A percentile compares a stretch with the other conserved stretches of the same genome.
Conservation (phyloP, 1,284 basidiomycete species). For the Lentinus polychrous region DNA sequence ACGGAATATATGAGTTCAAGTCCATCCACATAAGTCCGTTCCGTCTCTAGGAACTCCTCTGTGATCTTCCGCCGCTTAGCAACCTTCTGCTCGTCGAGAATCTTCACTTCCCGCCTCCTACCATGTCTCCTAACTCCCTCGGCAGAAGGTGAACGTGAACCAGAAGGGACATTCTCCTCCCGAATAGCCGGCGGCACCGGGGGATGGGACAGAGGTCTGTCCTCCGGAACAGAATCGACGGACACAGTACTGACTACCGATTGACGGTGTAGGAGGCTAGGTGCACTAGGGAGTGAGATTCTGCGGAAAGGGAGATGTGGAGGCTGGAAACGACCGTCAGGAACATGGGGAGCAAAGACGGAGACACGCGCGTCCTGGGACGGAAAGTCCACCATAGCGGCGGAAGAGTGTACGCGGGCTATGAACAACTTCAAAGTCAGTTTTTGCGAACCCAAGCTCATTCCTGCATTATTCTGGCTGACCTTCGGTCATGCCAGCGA, state of each 20-base stretch:
- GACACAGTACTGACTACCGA: slow-evolving; percentile 65
- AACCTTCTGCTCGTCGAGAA: slow-evolving; percentile 27
- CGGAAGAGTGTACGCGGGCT: slow-evolving; percentile 11
- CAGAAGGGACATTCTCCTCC: slow-evolving; percentile 14
- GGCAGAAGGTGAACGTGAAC: slow-evolving; percentile 22
- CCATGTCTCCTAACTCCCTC: slow-evolving; percentile 21
- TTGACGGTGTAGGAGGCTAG: slow-evolving; percentile 46
- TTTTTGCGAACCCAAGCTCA: background rate
- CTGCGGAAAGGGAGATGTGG: slow-evolving; percentile 63
- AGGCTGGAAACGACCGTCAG: slow-evolving; percentile 20
- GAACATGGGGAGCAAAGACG: slow-evolving; percentile 10
- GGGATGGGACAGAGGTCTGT: slow-evolving; percentile 14
- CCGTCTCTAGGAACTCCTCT: slow-evolving; percentile 74
- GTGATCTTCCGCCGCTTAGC: slow-evolving; percentile 46
- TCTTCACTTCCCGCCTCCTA: slow-evolving; percentile 24
- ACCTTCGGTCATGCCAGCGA: slow-evolving; percentile 7
- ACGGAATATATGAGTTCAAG: slow-evolving; percentile 78
- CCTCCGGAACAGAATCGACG: slow-evolving; percentile 60
- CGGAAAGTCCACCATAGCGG: slow-evolving; percentile 26
- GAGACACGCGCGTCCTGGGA: slow-evolving; percentile 19
- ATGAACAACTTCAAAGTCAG: background rate
- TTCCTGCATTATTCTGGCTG: background rate
- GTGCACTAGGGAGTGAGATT: slow-evolving; percentile 65
- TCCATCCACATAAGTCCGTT: slow-evolving; percentile 73
- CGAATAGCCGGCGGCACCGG: slow-evolving; percentile 18